Percentiles rank a stretch among this genome's conserved stretches.
phyloP scores from a whole-genome alignment of 345 rosid species.

The Noccaea caerulescens region DNA sequence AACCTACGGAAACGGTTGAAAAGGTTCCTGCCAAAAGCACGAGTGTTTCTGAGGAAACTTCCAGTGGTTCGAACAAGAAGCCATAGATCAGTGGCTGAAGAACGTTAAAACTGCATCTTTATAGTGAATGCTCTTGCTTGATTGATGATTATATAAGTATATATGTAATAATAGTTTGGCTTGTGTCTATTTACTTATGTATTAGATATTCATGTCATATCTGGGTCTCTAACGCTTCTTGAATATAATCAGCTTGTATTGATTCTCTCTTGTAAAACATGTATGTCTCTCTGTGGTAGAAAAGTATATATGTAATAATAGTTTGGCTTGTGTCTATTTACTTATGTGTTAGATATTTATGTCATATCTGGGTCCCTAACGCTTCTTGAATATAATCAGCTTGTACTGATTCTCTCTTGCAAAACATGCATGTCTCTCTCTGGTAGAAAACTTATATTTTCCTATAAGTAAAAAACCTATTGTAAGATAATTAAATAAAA shows the following conservation, averaged over 20 bases:
- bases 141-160: constrained; percentile 17
- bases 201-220: constrained; percentile 4
- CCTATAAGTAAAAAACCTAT: background rate
- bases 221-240: background rate
- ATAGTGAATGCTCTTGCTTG: constrained; percentile 6
- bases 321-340: constrained; percentile 9
- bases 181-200: constrained; percentile 1
- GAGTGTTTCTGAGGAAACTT: constrained; percentile 17
- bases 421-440: background rate
- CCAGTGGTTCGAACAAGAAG: constrained; percentile 35
- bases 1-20: constrained; percentile 18
- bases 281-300: background rate
- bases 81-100: constrained; percentile 32
- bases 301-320: background rate
- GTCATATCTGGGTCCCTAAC: constrained; percentile 5
- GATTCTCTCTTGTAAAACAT: background rate
- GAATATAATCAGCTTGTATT: background rate
- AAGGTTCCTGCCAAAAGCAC: background rate
- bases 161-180: constrained; percentile 10
- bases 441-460: background rate
- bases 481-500: background rate
- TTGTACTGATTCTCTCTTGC: background rate
- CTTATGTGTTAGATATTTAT: background rate
- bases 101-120: constrained; percentile 7
- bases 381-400: background rate